phyloP scores from a whole-genome alignment of 768 basidiomycete genomes.

The Saitozyma sp. region DNA sequence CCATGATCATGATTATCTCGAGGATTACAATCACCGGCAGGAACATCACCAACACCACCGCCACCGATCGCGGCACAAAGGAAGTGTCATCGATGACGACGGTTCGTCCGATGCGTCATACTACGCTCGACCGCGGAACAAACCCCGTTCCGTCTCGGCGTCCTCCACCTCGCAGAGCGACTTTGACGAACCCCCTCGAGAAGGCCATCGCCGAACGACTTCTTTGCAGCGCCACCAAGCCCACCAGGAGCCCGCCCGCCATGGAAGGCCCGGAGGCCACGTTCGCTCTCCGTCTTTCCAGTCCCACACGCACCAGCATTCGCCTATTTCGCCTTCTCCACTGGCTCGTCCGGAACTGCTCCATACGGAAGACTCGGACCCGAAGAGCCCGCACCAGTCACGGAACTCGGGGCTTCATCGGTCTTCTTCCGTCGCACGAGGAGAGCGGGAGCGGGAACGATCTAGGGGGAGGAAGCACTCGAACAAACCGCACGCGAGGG shows the following conservation, averaged over 20 bases:
- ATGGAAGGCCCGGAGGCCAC: not conserved
- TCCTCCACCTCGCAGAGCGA: conserved; percentile 1
- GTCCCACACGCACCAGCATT: not conserved
- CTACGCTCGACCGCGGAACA: conserved; percentile 12
- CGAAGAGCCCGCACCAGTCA: not conserved
- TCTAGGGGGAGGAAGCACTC: not conserved
- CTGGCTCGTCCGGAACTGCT: too few species aligned
- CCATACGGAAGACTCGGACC: not conserved
- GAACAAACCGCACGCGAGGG: not conserved
- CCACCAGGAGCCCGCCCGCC: not conserved
- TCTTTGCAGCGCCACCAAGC: not conserved
- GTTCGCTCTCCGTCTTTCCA: not conserved
- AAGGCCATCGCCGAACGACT: not conserved
- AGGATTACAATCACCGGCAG: not conserved
- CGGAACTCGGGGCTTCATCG: too few species aligned
- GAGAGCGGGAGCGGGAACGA: not conserved
- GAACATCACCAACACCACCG: conserved; percentile 11
- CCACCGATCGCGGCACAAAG: conserved; percentile 5
- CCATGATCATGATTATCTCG: not conserved
- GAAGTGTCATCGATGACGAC: not conserved
- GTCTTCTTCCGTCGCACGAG: not conserved
- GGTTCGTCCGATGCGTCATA: conserved; percentile 18
- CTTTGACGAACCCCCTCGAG: not conserved
- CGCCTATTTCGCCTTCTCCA: too few species aligned
- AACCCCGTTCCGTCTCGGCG: not conserved